These are phyloP conservation scores for Cyberlindnera xishuangbannaensis DNA, from an alignment of 805 yeast species.

Conservation along the genomic window DNA sequence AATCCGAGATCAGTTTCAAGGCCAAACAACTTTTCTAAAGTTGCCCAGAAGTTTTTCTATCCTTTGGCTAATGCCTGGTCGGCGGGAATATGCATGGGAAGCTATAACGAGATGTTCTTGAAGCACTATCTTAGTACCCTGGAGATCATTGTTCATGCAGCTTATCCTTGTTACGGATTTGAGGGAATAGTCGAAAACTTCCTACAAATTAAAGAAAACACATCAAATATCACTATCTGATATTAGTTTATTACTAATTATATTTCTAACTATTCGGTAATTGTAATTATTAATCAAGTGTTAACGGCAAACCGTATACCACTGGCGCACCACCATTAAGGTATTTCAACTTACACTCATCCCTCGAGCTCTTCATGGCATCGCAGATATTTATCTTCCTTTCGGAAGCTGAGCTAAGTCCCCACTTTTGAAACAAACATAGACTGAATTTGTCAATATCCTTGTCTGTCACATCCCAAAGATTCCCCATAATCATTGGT, in stretches of 20 bases:
- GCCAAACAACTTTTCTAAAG: conserved; percentile 29
- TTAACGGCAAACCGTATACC: conserved; percentile 78
- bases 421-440: conserved; percentile 60
- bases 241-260: neutral
- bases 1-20: conserved; percentile 7
- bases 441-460: conserved; percentile 81
- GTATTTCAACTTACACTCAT: conserved; percentile 60
- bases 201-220: conserved; percentile 21
- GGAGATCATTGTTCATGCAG: conserved; percentile 39
- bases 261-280: neutral
- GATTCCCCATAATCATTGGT: conserved; percentile 75
- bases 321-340: conserved; percentile 93
- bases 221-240: conserved; percentile 8
- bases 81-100: conserved; percentile 49
- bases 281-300: conserved; percentile 13
- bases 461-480: conserved; percentile 97
- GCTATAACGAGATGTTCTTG: conserved; percentile 44
- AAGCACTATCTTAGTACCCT: conserved; percentile 47
- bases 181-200: conserved; percentile 29
- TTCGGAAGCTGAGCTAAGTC: conserved; percentile 34
- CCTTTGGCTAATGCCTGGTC: conserved; percentile 52
- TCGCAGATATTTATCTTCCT: conserved; percentile 32
- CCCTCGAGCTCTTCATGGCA: conserved; percentile 61
- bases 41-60: conserved; percentile 42
- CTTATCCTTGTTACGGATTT: conserved; percentile 39